Percentiles rank a stretch among this genome's conserved stretches.
Evolutionary conservation across 495 filamentous ascomycete genomes (phyloP).

Genomic region (Tuber indicum): DNA sequence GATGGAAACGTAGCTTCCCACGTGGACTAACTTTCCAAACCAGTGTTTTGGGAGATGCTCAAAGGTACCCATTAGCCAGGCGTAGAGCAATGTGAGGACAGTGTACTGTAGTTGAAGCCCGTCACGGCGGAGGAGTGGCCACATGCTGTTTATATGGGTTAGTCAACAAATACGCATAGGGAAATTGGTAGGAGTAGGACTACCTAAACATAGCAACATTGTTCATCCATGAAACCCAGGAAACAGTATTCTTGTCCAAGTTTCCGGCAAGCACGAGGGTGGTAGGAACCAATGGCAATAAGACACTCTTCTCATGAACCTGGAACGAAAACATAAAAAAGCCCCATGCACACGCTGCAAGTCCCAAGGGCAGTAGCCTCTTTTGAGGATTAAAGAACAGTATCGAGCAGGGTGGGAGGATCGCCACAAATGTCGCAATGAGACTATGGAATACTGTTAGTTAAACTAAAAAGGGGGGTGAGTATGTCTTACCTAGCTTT

Average conservation of each 20-base stretch:
- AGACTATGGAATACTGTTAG: conserved; percentile 49
- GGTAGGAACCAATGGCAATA: conserved; percentile 86
- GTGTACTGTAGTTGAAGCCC: conserved; percentile 76
- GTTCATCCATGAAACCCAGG: conserved; percentile 92
- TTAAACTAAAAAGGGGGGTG: background rate
- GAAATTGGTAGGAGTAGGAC: background rate
- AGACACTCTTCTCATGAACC: conserved; percentile 93
- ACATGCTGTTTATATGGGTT: conserved; percentile 57
- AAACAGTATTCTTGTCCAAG: conserved; percentile 63
- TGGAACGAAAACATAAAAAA: conserved; percentile 98
- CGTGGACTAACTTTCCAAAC: conserved; percentile 62
- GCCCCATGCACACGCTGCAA: conserved; percentile 81
- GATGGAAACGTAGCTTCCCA: conserved; percentile 69
- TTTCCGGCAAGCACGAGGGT: conserved; percentile 77
- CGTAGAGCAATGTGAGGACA: conserved; percentile 78
- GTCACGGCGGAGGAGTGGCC: conserved; percentile 78
- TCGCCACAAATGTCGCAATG: conserved; percentile 64
- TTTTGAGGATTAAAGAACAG: conserved; percentile 73
- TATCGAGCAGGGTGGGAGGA: conserved; percentile 67
- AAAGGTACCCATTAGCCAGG: conserved; percentile 66
- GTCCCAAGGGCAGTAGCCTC: conserved; percentile 66
- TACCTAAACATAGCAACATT: conserved; percentile 69
- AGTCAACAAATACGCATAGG: background rate
- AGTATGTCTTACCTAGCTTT: conserved; percentile 45
- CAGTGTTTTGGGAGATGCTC: conserved; percentile 62